These are phyloP conservation scores for Aphanomyces astaci DNA, from an alignment of 352 stramenopile genomes.

Conservation along the genomic window DNA sequence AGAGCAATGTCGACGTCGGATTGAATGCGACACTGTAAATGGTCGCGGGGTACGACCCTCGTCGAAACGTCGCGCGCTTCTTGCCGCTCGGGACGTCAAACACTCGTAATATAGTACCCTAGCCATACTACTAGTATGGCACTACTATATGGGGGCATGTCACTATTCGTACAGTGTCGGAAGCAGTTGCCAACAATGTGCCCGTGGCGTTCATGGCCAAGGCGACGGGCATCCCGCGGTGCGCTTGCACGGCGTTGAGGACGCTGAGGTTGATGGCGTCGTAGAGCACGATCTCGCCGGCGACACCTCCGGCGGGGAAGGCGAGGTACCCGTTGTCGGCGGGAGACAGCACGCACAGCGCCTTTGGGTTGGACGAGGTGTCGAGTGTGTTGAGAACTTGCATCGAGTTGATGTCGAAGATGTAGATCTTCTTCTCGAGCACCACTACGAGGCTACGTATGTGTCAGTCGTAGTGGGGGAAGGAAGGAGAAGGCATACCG, in stretches of 20 bases:
- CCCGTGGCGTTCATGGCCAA: slow-evolving; percentile 85
- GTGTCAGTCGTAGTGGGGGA: too few species aligned
- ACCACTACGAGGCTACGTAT: slow-evolving; percentile 61
- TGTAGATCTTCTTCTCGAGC: slow-evolving; percentile 86
- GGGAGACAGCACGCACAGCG: slow-evolving; percentile 76
- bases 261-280: slow-evolving; percentile 89
- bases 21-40: slow-evolving; percentile 97
- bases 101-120: slow-evolving; percentile 97
- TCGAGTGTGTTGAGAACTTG: slow-evolving; percentile 89
- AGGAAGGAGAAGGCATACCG: too few species aligned
- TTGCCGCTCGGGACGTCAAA: slow-evolving; percentile 91
- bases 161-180: slow-evolving; percentile 57
- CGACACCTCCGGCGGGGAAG: slow-evolving; percentile 71
- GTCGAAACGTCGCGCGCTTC: slow-evolving; percentile 88
- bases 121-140: not conserved
- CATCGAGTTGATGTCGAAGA: slow-evolving; percentile 92
- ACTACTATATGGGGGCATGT: not conserved
- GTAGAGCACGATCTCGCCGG: slow-evolving; percentile 87
- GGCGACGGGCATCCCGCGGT: slow-evolving; percentile 76
- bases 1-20: slow-evolving; percentile 88
- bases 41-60: slow-evolving; percentile 92
- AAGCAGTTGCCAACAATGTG: slow-evolving; percentile 83
- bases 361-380: slow-evolving; percentile 80
- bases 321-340: slow-evolving; percentile 79
- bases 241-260: slow-evolving; percentile 85